Percentiles rank a stretch among this genome's conserved stretches.
phyloP scores from a whole-genome alignment of 108 stramenopile species.

The Poteriospumella lacustris region DNA sequence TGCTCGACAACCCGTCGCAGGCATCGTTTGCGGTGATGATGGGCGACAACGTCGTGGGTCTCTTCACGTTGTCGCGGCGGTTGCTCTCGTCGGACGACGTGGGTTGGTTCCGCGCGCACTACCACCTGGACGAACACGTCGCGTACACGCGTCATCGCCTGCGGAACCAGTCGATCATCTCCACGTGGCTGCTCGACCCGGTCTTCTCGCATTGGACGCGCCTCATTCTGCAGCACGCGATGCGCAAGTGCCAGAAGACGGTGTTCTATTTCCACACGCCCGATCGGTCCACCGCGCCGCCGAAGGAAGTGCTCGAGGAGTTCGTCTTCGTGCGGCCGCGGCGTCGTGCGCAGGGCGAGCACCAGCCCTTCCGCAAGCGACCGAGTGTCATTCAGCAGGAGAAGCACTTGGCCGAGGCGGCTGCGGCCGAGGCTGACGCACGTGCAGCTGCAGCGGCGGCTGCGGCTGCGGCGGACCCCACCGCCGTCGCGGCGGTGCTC shows the following conservation, averaged over 20 bases:
- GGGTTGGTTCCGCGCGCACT: neutral
- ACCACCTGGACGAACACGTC: neutral
- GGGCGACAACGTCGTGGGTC: neutral
- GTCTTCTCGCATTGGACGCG: neutral
- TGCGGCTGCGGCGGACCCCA: no score
- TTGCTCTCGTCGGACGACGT: conserved; percentile 1
- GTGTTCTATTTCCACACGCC: neutral
- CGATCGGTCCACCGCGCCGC: neutral
- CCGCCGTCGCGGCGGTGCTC: no score
- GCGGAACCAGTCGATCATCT: neutral
- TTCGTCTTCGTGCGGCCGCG: neutral
- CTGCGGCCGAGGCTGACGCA: no score
- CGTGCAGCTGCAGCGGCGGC: no score
- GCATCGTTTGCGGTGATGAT: neutral
- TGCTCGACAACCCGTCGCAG: neutral
- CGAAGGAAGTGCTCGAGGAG: neutral
- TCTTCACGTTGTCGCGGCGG: neutral
- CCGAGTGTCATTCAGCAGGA: no score
- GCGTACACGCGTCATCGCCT: neutral
- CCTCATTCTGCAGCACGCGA: neutral
- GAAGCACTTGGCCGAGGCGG: no score
- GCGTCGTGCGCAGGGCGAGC: neutral
- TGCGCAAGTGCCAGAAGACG: neutral
- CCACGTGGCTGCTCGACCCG: neutral
- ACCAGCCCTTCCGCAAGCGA: no score